phyloP scores from a whole-genome alignment of 495 filamentous ascomycete species.

The Penicillium desertorum region DNA sequence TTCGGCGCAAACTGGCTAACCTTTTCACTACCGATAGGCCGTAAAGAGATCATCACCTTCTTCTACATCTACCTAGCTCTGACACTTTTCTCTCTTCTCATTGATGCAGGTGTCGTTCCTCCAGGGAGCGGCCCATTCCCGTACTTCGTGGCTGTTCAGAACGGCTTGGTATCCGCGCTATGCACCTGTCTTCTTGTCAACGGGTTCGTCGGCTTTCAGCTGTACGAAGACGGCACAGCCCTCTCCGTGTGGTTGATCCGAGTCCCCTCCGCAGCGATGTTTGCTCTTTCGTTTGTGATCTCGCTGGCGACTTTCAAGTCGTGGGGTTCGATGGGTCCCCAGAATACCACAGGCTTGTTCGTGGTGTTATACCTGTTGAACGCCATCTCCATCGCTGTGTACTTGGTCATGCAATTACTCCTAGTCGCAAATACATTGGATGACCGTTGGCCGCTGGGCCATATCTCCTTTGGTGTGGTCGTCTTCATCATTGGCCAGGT shows the following conservation, averaged over 20 bases:
- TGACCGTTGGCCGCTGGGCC: constrained; percentile 91
- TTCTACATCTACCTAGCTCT: constrained; percentile 96
- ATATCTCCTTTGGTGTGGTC: constrained; percentile 88
- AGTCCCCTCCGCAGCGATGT: constrained; percentile 72
- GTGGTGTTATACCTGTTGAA: constrained; percentile 91
- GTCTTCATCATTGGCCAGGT: constrained; percentile 94
- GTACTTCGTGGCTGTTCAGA: constrained; percentile 88
- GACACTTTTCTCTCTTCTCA: constrained; percentile 81
- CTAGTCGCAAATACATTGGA: constrained; percentile 88
- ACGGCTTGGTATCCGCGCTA: constrained; percentile 84
- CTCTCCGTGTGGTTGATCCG: constrained; percentile 93
- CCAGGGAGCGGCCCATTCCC: constrained; percentile 76
- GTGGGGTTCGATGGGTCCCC: constrained; percentile 82
- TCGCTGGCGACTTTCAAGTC: constrained; percentile 90
- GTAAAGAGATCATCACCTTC: constrained; percentile 96
- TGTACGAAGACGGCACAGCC: constrained; percentile 97
- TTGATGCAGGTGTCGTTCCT: constrained; percentile 92
- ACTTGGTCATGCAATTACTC: constrained; percentile 83
- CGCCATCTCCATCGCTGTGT: constrained; percentile 79
- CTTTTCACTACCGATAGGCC: constrained; percentile 55
- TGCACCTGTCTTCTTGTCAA: constrained; percentile 92
- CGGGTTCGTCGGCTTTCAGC: constrained; percentile 97
- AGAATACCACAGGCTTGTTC: constrained; percentile 84
- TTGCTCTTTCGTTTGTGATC: constrained; percentile 81
- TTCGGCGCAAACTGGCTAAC: constrained; percentile 10